Base-by-base conservation (phyloP, 768 basidiomycete genomes). In the Leccinellum rugosiceps region DNA sequence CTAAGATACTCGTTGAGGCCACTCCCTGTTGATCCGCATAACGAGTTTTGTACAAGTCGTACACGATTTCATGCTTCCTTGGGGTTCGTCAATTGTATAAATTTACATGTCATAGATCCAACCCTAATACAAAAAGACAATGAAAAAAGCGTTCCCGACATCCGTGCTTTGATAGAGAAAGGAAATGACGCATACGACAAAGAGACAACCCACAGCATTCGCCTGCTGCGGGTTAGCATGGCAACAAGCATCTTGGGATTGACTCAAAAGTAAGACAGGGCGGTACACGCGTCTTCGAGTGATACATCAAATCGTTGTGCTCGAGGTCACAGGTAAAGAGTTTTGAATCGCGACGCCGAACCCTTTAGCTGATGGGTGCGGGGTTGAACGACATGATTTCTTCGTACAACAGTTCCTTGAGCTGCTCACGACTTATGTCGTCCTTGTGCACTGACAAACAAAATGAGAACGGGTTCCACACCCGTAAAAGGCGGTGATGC, bases 361-460 rank as follows among this genome's bases (percentile, higher is more conserved):
- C 41, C 28, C 9, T 19, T 63, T 66, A 79, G 57, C 68, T 73
- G 60, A 85, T 83, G 51, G 82, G 80, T 13, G 78, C 76, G 1
- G 91, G 87, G 57, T 83, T 78, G 84, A 96, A 98, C 30, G 85
- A 80, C 83, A 93, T 87, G 76, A 98, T 95, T 76, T 98, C 96
- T 57, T 95, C 91, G 73, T 92, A 98, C 23, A 96, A 77, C 46
- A 96, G 81, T 69, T 93, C 88, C 77, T 98, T 98, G 62, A 99
- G 81, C 73, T 97, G 93, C 71, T 98, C 96, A 28, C 93, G 83
- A 68, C 88, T 92, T 77, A 97, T 94, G 61, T 93, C 92, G 63
- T 97, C 95, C 79, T 98, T 96, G 79, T 94, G 90, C 62, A 93
- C 90, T 92, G 28, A 25, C 4, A 14, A 9, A 48, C 32, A 43